Evolutionary conservation across 331 rosid genomes (phyloP), one percentile per base, ranked within the genome.

Genomic region (Malus hybrid): DNA sequence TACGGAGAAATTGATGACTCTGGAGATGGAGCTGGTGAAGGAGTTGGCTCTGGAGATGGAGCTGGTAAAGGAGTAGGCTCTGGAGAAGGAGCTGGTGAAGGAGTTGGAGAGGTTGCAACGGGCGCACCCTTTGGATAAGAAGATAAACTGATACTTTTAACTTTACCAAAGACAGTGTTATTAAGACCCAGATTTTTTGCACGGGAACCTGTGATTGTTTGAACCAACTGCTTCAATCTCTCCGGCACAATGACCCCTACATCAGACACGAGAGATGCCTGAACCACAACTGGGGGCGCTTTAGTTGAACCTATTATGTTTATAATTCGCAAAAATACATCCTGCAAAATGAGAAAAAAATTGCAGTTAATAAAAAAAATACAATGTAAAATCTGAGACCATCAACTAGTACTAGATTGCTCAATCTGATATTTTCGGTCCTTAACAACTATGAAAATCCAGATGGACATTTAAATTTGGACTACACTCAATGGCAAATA

Each of bases 171-270:
- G 34, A 81, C 78, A 0, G 88, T 64, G 88, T 91, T 81, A 85
- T 90, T 78, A 32, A 88, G 98, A 74, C 98, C 92, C 15, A 94
- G 96, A 84, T 91, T 91, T 90, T 75, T 80, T 63, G 78, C 80
- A 9, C 81, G 83, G 70, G 90, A 88, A 46, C 80, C 86, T 3
- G 56, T 55, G 69, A 94, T 83, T 73, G 83, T 83, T 76, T 84
- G 76, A 68, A 91, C 97, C 88, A 94, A 82, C 81, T 94, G 92
- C 44, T 83, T 87, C 76, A 88, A 79, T 76, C 98, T 87, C 85
- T 76, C 90, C 8, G 92, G 90, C 74, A 73, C 66, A 67, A 90
- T 86, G 42, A 63, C 81, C 82, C 93, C 95, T 54, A 59, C 62
- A 57, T 68, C 83, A 31, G 90, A 82, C 74, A 83, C 31, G 55